Conservation (phyloP, 371 early-diverging fungal genomes). For the Circinella minor region DNA sequence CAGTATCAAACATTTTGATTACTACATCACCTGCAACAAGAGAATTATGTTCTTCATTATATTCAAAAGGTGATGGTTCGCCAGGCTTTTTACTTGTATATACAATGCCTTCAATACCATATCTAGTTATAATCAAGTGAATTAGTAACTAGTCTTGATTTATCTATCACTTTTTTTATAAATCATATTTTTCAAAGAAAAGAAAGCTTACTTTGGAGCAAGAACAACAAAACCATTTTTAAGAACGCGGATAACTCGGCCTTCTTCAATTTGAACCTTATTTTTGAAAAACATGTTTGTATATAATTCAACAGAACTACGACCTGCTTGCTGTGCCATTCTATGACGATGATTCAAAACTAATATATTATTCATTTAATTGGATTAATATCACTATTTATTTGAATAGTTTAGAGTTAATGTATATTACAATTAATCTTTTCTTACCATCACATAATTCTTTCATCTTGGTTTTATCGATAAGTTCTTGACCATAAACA, state of each 20-base stretch:
- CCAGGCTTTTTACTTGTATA: slow-evolving; percentile 51
- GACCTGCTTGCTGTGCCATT: slow-evolving; percentile 94
- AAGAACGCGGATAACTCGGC: slow-evolving; percentile 87
- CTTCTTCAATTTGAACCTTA: slow-evolving; percentile 83
- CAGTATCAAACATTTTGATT: slow-evolving; percentile 77
- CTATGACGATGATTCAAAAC: slow-evolving; percentile 94
- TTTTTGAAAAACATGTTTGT: slow-evolving; percentile 94
- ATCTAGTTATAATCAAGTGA: slow-evolving; percentile 33
- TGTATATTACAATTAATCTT: background rate
- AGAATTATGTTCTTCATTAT: slow-evolving; percentile 37
- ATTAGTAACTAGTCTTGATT: too few species aligned
- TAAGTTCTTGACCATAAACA: slow-evolving; percentile 71
- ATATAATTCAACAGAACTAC: slow-evolving; percentile 93
- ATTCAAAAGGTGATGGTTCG: slow-evolving; percentile 35
- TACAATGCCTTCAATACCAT: slow-evolving; percentile 94
- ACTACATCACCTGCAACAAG: slow-evolving; percentile 48
- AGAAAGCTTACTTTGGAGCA: slow-evolving; percentile 73
- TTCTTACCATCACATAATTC: slow-evolving; percentile 78
- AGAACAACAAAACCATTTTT: slow-evolving; percentile 94
- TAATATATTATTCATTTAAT: slow-evolving; percentile 17
- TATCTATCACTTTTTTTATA: too few species aligned
- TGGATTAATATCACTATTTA: background rate
- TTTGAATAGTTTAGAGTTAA: background rate
- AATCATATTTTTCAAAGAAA: slow-evolving; percentile 13
- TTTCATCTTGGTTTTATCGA: slow-evolving; percentile 78